Evolutionary conservation across 495 filamentous ascomycete genomes (phyloP), one percentile per base, ranked within the genome.

Genomic region (Sphaerosporella brunnea): DNA sequence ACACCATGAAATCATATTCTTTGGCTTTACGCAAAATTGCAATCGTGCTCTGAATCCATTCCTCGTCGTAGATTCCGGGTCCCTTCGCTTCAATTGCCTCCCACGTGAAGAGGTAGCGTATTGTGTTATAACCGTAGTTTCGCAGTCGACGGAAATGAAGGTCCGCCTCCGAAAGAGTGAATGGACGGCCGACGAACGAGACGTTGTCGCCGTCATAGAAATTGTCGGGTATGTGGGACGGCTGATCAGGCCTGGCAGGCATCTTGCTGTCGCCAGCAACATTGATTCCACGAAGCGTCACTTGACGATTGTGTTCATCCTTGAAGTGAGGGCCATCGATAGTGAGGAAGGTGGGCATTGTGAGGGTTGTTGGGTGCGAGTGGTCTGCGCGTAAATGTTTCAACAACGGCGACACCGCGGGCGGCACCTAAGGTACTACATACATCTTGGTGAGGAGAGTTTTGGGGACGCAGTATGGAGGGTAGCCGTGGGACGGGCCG

Each of bases 101-200:
- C 90, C 90, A 97, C 0, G 88, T 96, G 61, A 93, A 97, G 50
- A 97, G 71, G 60, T 97, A 97, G 56, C 90, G 73, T 43, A 97
- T 88, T 1, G 82, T 83, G 63, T 95, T 97, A 64, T 94, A 97
- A 4, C 90, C 90, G 69, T 74, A 93, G 51, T 78, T 80, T 51
- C 79, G 78, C 44, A 97, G 64, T 25, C 85, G 69, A n/a, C 81
- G 73, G 62, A 97, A 93, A 58, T 97, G 90, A 0, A 74, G 68
- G 53, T 85, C 78, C 1, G 90, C 84, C 28, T 94, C 85, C 43
- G 82, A 75, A 35, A 80, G 68, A 2, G 76, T 64, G 60, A 97
- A 97, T 0, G 90, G 90, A 15, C 84, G 74, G 25, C 73, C 77
- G 48, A 87, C 76, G 58, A 96, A 97, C 24, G 83, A 93, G 44